Conservation (phyloP, 1,284 basidiomycete genomes). For the Ganoderma sinense region DNA sequence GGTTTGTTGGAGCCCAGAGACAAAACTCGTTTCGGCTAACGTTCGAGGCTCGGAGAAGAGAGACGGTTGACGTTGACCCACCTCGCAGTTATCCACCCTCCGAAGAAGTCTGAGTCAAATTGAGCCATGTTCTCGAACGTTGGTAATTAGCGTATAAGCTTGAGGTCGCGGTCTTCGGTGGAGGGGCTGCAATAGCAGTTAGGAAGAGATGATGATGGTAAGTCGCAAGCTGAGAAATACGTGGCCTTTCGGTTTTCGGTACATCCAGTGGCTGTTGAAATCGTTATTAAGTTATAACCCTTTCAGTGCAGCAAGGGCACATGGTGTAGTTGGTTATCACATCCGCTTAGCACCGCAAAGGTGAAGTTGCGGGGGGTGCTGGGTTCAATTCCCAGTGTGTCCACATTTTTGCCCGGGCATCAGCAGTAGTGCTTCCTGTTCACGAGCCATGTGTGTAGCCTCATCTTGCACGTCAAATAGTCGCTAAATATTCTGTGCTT, state of each 20-base stretch:
- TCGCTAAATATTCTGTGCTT: too few species aligned
- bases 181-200: not conserved
- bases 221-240: too few species aligned
- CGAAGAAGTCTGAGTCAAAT: not conserved
- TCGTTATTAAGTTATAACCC: not conserved
- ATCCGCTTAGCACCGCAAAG: slow-evolving; percentile 24
- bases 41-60: not conserved
- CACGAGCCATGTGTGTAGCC: too few species aligned
- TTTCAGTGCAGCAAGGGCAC: slow-evolving; percentile 6
- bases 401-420: slow-evolving; percentile 11
- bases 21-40: not conserved
- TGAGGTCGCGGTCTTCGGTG: not conserved
- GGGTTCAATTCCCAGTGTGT: slow-evolving; percentile 33
- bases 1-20: not conserved
- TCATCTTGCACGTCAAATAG: too few species aligned
- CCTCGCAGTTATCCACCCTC: not conserved
- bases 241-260: too few species aligned
- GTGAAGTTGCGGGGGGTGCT: slow-evolving; percentile 26
- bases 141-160: not conserved
- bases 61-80: not conserved
- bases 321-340: slow-evolving; percentile 34
- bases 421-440: too few species aligned
- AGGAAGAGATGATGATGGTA: not conserved
- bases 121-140: not conserved
- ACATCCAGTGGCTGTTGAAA: too few species aligned